Evolutionary conservation across 148 eudicot species (phyloP).

Genomic region (Amaranthus palmeri): DNA sequence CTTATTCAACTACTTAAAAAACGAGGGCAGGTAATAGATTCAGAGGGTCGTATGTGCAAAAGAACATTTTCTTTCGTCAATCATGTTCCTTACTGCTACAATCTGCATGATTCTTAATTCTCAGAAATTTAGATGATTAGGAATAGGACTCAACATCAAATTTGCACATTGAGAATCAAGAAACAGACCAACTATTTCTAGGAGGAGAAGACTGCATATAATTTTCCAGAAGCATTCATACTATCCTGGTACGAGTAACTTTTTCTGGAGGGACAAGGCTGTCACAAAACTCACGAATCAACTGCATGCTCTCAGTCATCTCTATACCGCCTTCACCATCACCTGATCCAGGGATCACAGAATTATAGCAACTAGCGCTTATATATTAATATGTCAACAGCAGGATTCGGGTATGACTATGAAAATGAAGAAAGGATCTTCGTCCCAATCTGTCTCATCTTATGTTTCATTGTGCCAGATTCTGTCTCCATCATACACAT

Average conservation of each 20-base stretch:
- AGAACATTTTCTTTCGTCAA: no score
- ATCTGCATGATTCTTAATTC: background rate
- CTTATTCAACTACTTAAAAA: no score
- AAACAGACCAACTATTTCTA: background rate
- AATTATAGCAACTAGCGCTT: background rate
- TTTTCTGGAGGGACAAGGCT: constrained; percentile 69
- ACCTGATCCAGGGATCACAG: constrained; percentile 37
- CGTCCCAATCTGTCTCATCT: no score
- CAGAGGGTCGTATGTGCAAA: no score
- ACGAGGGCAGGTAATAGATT: no score
- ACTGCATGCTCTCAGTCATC: constrained; percentile 93
- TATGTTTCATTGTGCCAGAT: no score
- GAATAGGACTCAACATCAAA: background rate
- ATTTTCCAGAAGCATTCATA: constrained; percentile 39
- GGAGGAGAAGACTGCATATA: constrained; percentile 24
- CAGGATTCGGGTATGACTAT: background rate
- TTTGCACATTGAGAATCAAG: constrained; percentile 10
- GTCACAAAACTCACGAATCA: constrained; percentile 93
- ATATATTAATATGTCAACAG: background rate
- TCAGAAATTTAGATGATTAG: background rate
- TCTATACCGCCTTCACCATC: constrained; percentile 97
- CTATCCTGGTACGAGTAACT: constrained; percentile 77
- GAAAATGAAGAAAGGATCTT: no score
- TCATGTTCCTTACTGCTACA: no score
- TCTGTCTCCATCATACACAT: no score